These are phyloP conservation scores for Magnolia sinica DNA, from an alignment of 164 flowering plant genomes.

Conservation along the genomic window DNA sequence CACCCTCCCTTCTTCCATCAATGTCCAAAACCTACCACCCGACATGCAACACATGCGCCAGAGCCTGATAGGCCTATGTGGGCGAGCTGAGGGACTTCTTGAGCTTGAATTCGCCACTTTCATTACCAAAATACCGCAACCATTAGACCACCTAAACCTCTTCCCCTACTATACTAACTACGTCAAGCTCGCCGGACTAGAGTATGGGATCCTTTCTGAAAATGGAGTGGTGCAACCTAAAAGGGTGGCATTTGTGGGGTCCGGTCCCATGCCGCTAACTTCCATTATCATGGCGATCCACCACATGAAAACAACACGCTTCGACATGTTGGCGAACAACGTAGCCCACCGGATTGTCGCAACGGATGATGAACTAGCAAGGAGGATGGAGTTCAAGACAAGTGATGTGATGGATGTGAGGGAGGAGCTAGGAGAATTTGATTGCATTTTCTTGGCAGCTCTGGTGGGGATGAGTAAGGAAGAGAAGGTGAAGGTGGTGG, in stretches of 20 bases:
- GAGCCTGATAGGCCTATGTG: constrained; percentile 39
- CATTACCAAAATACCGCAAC: constrained; percentile 21
- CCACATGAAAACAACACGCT: constrained; percentile 38
- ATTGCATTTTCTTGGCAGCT: constrained; percentile 53
- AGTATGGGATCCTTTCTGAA: constrained; percentile 28
- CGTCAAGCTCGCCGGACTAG: constrained; percentile 39
- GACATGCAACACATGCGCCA: constrained; percentile 34
- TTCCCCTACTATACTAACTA: constrained; percentile 63
- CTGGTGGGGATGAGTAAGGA: constrained; percentile 58
- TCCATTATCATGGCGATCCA: constrained; percentile 50
- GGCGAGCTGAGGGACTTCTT: constrained; percentile 49
- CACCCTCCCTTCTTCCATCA: constrained; percentile 34
- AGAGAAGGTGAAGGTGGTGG: constrained; percentile 43
- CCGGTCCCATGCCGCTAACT: constrained; percentile 68
- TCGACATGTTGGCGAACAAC: constrained; percentile 33
- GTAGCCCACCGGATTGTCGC: constrained; percentile 27
- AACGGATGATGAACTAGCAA: constrained; percentile 39
- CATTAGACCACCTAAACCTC: constrained; percentile 38
- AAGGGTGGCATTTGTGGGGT: constrained; percentile 61
- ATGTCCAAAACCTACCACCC: constrained; percentile 21
- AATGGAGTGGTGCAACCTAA: constrained; percentile 36
- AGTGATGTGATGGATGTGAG: constrained; percentile 39
- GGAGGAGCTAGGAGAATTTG: constrained; percentile 40
- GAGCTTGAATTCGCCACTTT: constrained; percentile 45
- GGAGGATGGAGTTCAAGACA: constrained; percentile 49